Conservation (phyloP, 192 early-diverging fungal species). For the Mortierella hygrophila region DNA sequence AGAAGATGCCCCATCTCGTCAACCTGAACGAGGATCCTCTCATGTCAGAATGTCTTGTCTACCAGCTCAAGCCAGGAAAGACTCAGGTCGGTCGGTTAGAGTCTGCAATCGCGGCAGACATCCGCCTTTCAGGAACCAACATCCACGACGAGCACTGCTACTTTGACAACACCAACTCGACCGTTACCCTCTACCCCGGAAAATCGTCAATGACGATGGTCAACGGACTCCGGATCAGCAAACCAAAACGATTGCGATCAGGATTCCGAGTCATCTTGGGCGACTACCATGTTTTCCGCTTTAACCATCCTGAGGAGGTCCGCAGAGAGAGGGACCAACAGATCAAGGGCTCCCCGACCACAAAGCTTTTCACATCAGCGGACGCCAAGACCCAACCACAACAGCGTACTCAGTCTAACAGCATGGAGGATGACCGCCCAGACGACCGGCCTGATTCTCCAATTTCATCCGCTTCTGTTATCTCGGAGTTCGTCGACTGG, state of each 20-base stretch:
- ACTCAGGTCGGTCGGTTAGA: slow-evolving; percentile 75
- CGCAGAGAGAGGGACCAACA: slow-evolving; percentile 67
- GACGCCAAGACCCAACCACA: slow-evolving; percentile 9
- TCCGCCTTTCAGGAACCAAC: slow-evolving; percentile 71
- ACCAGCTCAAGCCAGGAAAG: slow-evolving; percentile 81
- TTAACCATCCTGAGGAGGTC: slow-evolving; percentile 87
- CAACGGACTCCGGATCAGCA: slow-evolving; percentile 77
- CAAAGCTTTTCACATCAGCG: slow-evolving; percentile 10
- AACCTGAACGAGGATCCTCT: slow-evolving; percentile 92
- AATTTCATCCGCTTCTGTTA: slow-evolving; percentile 59
- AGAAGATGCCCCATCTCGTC: slow-evolving; percentile 86
- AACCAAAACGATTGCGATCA: slow-evolving; percentile 69
- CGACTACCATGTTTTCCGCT: slow-evolving; percentile 85
- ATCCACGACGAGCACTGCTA: slow-evolving; percentile 78
- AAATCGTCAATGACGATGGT: slow-evolving; percentile 76
- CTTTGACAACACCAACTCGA: slow-evolving; percentile 74
- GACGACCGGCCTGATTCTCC: slow-evolving; percentile 52
- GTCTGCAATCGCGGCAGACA: slow-evolving; percentile 57
- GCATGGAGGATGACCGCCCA: slow-evolving; percentile 47
- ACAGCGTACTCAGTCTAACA: slow-evolving; percentile 23
- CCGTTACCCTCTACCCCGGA: slow-evolving; percentile 72
- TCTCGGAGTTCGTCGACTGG: slow-evolving; percentile 78
- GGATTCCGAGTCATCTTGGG: slow-evolving; percentile 88
- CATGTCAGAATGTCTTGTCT: slow-evolving; percentile 92
- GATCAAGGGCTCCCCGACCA: slow-evolving; percentile 2